Evolutionary conservation across 768 basidiomycete genomes (phyloP), one percentile per base, ranked within the genome.

Genomic region (Serpula lacrymans): DNA sequence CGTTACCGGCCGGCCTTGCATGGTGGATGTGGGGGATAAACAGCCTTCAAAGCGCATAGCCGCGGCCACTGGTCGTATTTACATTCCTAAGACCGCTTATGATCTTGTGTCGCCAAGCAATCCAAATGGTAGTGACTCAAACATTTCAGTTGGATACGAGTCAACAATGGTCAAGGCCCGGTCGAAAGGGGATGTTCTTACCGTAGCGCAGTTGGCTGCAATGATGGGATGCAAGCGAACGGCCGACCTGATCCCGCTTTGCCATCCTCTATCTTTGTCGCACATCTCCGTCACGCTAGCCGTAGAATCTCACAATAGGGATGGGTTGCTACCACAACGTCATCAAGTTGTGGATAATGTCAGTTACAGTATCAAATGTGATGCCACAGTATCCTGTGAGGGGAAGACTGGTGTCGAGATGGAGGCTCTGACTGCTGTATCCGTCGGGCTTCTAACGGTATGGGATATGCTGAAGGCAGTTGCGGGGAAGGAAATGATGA

Each of bases 381-480:
- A 64, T 25, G 86, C 82, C 18, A 82, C 77, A 6, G 86, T 89
- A 25, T 69, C 80, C 28, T 87, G 84, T 49, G 76, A 82, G 58
- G 86, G 88, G 11, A 82, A 81, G 59, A 90, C 90, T 11, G 87
- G 92, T 4, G 88, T 92, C 14, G 89, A 92, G 67, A 92, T 97
- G 86, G 94, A 96, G 64, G 92, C 91, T 17, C 58, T 94, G 41
- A 88, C 83, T n/a, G 84, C 83, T 17, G 91, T 89, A 7, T 81
- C 81, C 1, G 69, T 87, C 22, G 82, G 82, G 5, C 70, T 88
- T 23, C 66, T 94, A 39, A 89, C 88, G 1, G 80, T 93, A 11
- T 95, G 90, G 87, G 90, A 92, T 55, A 93, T 95, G 91, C 73
- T 93, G 22, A 93, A 94, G 64, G 84, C 85, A 4, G 82, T 90